Evolutionary conservation across 148 eudicot genomes (phyloP).

Genomic region (Amaranthus palmeri): DNA sequence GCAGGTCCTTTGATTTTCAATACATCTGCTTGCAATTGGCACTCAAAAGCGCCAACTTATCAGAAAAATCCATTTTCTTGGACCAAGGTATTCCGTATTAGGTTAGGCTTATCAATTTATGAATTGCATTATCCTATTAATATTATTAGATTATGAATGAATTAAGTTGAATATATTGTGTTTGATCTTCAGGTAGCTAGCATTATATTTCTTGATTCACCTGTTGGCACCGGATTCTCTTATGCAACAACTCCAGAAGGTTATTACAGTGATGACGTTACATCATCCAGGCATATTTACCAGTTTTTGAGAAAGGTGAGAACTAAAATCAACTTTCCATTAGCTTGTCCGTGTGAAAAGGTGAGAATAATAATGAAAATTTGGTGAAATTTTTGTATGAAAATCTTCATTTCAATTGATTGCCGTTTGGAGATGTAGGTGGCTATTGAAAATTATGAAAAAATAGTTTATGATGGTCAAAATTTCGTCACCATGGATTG

Average conservation of each 20-base stretch:
- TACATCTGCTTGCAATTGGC: constrained; percentile 15
- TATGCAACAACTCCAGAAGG: constrained; percentile 42
- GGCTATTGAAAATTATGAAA: too few species aligned
- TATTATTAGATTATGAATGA: neutral
- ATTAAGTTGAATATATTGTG: neutral
- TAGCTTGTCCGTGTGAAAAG: too few species aligned
- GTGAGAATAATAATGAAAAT: too few species aligned
- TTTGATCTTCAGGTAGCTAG: constrained; percentile 44
- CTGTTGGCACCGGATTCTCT: constrained; percentile 73
- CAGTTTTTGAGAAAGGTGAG: constrained; percentile 52
- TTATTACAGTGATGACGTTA: constrained; percentile 37
- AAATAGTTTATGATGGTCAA: too few species aligned
- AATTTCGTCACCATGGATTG: too few species aligned
- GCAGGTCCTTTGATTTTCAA: constrained; percentile 48
- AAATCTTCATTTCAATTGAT: too few species aligned
- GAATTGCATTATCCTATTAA: neutral
- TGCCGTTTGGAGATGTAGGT: too few species aligned
- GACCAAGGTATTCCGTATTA: constrained; percentile 33
- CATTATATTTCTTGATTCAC: constrained; percentile 58
- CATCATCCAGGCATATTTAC: constrained; percentile 29
- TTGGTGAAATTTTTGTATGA: too few species aligned
- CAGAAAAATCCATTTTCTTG: constrained; percentile 31
- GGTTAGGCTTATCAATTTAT: neutral
- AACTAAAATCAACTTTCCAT: neutral
- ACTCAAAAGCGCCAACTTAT: constrained; percentile 21